Conservation (phyloP, 1,284 basidiomycete genomes). For the Rugiboletus extremiorientalis region DNA sequence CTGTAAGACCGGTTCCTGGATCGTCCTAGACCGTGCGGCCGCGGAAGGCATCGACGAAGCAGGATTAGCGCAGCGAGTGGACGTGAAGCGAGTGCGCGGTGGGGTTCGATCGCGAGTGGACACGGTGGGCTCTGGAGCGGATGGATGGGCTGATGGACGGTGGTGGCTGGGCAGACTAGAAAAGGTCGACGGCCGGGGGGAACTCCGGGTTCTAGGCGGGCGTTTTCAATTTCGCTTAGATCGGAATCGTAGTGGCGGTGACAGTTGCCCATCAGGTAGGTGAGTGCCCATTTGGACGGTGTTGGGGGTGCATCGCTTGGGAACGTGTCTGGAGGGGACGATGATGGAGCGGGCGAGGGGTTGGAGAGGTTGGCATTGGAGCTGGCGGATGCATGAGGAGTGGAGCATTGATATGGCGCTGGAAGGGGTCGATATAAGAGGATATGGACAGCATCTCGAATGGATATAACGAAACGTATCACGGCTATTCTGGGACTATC, state of each 20-base stretch:
- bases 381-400: neutral
- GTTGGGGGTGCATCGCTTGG: conserved; percentile 2
- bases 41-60: conserved; percentile 21
- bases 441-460: conserved; percentile 9
- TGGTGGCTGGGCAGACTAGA: neutral
- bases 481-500: conserved; percentile 18
- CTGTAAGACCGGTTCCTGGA: conserved; percentile 29
- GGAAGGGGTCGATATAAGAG: conserved; percentile 10
- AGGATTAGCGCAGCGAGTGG: conserved; percentile 5
- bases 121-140: neutral
- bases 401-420: neutral
- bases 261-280: conserved; percentile 14
- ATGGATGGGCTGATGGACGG: neutral
- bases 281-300: conserved; percentile 1
- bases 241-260: conserved; percentile 29
- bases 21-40: conserved; percentile 24
- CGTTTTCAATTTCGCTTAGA: conserved; percentile 31
- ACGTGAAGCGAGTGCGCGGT: neutral
- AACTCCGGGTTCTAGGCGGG: conserved; percentile 10
- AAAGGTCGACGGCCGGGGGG: conserved; percentile 9
- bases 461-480: conserved; percentile 17
- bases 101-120: too few relatives aligned
- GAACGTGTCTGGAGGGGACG: neutral
- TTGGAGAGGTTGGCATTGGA: neutral
- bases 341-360: neutral